phyloP scores from a whole-genome alignment of 495 filamentous ascomycete species.

The Hypomontagnella submonticulosa region DNA sequence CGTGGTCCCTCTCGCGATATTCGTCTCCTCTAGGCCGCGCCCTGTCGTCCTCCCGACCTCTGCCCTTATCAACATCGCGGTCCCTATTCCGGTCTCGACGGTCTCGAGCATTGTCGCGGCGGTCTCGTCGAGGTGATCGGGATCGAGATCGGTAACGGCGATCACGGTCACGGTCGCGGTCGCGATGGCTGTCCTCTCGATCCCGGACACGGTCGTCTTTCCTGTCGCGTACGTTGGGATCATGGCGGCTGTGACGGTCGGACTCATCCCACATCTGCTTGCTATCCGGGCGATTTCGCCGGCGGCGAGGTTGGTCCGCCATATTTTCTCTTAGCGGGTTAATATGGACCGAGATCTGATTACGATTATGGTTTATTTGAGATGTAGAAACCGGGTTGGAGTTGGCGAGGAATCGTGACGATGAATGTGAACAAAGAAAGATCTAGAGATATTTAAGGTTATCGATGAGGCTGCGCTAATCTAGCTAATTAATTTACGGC shows the following conservation, averaged over 20 bases:
- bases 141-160: conserved; percentile 52
- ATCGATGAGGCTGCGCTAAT: conserved; percentile 18
- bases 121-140: conserved; percentile 50
- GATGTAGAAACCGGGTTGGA: neutral
- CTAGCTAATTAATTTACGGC: conserved; percentile 15
- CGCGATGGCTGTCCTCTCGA: conserved; percentile 45
- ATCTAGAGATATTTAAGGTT: conserved; percentile 25
- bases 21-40: conserved; percentile 41
- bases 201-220: conserved; percentile 49
- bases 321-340: conserved; percentile 21
- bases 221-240: conserved; percentile 46
- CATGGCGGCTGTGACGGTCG: conserved; percentile 45
- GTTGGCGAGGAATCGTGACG: no score
- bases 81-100: conserved; percentile 55
- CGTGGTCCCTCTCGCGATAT: conserved; percentile 43
- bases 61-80: conserved; percentile 19
- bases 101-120: conserved; percentile 49
- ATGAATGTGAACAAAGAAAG: neutral
- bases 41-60: neutral
- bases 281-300: conserved; percentile 54
- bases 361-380: neutral
- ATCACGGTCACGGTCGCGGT: conserved; percentile 41
- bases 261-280: conserved; percentile 59
- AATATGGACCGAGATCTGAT: neutral
- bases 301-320: conserved; percentile 45